Evolutionary conservation across 169 alveolate species (phyloP).

Genomic region (Plasmodium vinckei): DNA sequence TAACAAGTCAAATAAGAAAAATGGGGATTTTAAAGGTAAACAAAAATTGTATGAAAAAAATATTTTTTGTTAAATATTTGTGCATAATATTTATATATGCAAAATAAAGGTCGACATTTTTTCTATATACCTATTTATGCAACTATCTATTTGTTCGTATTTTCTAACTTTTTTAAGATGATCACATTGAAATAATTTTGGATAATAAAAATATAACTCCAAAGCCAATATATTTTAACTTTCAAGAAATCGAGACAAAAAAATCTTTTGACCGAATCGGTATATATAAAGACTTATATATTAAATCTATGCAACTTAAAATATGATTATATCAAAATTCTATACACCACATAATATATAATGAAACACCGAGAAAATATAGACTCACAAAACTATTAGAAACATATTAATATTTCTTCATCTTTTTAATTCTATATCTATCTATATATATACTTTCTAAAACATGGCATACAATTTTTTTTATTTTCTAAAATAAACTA

Average conservation of each 20-base stretch:
- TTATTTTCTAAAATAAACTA: neutral
- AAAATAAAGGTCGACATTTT: neutral
- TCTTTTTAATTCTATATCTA: no score
- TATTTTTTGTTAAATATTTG: neutral
- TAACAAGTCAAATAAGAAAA: conserved; percentile 54
- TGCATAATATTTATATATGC: neutral
- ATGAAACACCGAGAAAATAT: no score
- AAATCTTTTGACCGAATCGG: conserved; percentile 75
- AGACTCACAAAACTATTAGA: no score
- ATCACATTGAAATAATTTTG: conserved; percentile 60
- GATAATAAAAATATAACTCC: conserved; percentile 75
- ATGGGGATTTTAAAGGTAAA: conserved; percentile 73
- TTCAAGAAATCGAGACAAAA: conserved; percentile 68
- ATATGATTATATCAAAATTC: neutral
- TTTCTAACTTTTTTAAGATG: conserved; percentile 38
- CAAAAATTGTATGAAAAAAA: neutral
- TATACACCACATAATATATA: no score
- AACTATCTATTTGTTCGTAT: neutral
- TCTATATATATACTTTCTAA: no score
- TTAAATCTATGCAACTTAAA: neutral
- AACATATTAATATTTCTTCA: no score
- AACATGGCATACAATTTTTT: no score
- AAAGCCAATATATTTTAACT: conserved; percentile 69
- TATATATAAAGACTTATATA: neutral
- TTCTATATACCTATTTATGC: neutral